Conservation (phyloP, 1,139 yeast species). For the Saccharomyces hybrid region DNA sequence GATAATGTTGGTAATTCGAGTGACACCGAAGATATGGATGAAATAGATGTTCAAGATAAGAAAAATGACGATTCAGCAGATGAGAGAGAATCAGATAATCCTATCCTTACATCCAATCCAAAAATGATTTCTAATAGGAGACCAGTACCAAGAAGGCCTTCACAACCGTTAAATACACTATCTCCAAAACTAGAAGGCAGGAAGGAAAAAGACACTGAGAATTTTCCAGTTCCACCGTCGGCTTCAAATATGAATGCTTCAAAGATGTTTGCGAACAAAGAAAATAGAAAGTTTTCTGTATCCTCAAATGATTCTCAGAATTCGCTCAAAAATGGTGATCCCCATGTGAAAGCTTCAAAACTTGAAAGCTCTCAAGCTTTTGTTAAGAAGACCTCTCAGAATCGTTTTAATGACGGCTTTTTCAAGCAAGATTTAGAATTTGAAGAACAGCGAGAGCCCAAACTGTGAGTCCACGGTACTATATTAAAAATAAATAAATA, state of each 20-base stretch:
- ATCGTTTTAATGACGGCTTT: conserved; percentile 6
- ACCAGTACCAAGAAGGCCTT: conserved; percentile 18
- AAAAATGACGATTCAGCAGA: conserved; percentile 4
- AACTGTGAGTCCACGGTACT: neutral
- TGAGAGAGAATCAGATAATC: conserved; percentile 1
- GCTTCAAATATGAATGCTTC: conserved; percentile 22
- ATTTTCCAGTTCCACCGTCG: neutral
- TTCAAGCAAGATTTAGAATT: conserved; percentile 4
- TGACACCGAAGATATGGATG: conserved; percentile 9
- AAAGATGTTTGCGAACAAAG: conserved; percentile 29
- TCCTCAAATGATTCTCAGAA: neutral
- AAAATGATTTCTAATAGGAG: conserved; percentile 30
- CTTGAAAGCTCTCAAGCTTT: conserved; percentile 7
- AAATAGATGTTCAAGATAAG: conserved; percentile 5
- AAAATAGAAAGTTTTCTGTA: conserved; percentile 6
- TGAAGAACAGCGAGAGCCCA: neutral
- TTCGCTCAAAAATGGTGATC: neutral
- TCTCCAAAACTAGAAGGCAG: neutral
- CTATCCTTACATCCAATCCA: conserved; percentile 8
- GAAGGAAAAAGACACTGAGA: neutral
- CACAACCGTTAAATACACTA: neutral
- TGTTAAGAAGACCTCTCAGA: conserved; percentile 7
- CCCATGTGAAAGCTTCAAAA: neutral
- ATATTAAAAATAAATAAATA: neutral
- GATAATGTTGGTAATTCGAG: conserved; percentile 34